Evolutionary conservation across 2,329 filamentous ascomycete genomes (phyloP), one percentile per base, ranked within the genome.

Genomic region (Verticillium nonalfalfae): DNA sequence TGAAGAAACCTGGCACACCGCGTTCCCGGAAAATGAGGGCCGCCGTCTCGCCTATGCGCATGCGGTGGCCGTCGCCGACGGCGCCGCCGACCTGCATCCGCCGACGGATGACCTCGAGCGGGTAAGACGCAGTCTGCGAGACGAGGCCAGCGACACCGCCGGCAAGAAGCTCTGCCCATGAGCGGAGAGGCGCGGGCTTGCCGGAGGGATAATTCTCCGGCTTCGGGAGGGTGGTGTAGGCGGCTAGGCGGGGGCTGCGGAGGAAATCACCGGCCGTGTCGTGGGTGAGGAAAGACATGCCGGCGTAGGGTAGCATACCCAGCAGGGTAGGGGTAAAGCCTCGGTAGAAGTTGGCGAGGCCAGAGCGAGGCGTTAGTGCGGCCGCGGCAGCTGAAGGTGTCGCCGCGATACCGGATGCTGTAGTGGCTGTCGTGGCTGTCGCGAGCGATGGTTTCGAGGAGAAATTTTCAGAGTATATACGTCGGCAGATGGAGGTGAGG

Each of bases 51-150:
- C 79, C 78, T 65, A 99, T 91, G 58, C 87, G 81, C 56, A 97
- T 76, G 56, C 90, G 81, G 68, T 86, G 91, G 0, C 94, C 93
- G 72, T 98, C 93, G 1, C 95, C 95, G 0, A 98, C 92, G 0
- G 94, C 93, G 11, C 94, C 95, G 57, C 92, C 91, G 14, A 99
- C 95, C 73, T 99, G 95, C 94, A 99, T 98, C 57, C 95, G 84
- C 65, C 95, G 84, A 63, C 95, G 82, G 62, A 98, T 90, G 15
- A 99, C 91, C 74, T 99, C 95, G 2, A 99, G 81, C 5, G 95
- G 95, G 73, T 99, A 99, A 15, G 93, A 96, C 0, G 89, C 86
- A 0, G 94, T 97, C 75, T 99, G 95, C 7, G 92, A 93, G 1
- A 97, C 86, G 63, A 97, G 79, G 2, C 95, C 95, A 0, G 95